These are phyloP conservation scores for Penicillium sp. DNA, from an alignment of 2,329 filamentous ascomycete genomes.

Conservation along the genomic window DNA sequence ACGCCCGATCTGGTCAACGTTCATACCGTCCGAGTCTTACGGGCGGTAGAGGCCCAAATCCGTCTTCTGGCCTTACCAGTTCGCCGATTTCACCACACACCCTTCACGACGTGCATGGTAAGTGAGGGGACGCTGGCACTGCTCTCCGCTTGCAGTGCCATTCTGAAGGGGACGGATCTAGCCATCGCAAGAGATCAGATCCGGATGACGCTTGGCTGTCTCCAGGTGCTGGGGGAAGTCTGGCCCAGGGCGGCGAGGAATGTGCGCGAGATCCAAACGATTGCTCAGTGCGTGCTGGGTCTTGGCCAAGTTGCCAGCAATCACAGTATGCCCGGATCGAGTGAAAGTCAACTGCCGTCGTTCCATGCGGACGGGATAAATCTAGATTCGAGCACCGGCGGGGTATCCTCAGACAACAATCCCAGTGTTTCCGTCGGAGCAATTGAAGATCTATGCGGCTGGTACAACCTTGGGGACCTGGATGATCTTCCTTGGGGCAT, in stretches of 20 bases:
- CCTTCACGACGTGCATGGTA: constrained; percentile 45
- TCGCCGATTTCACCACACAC: constrained; percentile 37
- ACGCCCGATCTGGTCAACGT: constrained; percentile 32
- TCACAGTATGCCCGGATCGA: background rate
- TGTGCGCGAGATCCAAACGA: constrained; percentile 42
- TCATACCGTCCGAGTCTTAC: constrained; percentile 42
- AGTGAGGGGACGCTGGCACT: constrained; percentile 36
- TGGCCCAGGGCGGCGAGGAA: constrained; percentile 41
- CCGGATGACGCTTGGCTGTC: constrained; percentile 43
- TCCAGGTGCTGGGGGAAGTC: constrained; percentile 37
- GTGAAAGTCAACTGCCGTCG: too few relatives aligned
- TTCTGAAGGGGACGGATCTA: constrained; percentile 33
- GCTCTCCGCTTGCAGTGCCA: constrained; percentile 38
- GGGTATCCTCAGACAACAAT: too few relatives aligned
- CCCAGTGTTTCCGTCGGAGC: background rate
- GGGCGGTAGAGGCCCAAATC: constrained; percentile 41
- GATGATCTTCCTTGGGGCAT: constrained; percentile 11
- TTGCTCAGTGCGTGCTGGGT: constrained; percentile 35
- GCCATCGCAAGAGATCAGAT: constrained; percentile 43
- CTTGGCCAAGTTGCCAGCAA: constrained; percentile 5
- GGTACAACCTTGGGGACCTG: constrained; percentile 17
- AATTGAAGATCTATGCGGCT: constrained; percentile 21
- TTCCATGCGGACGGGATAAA: too few relatives aligned
- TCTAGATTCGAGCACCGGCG: too few relatives aligned
- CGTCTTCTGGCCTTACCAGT: constrained; percentile 40